phyloP scores from a whole-genome alignment of 306 rosid genomes.

The Quercus rubra region DNA sequence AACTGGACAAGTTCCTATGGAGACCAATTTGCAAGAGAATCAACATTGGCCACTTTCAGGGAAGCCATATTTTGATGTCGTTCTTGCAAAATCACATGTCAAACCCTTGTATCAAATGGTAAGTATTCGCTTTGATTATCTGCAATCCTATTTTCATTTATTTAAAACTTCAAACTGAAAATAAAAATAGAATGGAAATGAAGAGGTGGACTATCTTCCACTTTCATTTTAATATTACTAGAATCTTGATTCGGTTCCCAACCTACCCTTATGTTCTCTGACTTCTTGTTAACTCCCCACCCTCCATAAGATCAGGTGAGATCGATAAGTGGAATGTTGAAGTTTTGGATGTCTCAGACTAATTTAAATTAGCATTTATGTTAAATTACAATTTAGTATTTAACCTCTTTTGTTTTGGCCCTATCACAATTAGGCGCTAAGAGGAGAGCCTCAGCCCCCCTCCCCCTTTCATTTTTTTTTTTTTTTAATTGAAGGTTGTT shows the following conservation, averaged over 20 bases:
- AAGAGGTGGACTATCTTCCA: neutral
- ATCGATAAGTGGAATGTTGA: neutral
- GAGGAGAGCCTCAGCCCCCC: no score
- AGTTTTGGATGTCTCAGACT: neutral
- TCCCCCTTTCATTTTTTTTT: no score
- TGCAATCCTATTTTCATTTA: neutral
- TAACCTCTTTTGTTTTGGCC: no score
- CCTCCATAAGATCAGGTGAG: neutral
- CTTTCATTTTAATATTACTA: neutral
- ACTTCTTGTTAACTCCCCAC: neutral
- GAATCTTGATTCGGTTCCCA: neutral
- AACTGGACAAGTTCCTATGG: neutral
- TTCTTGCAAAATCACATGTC: slow-evolving; percentile 34
- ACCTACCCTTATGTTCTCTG: neutral
- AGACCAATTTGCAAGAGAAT: slow-evolving; percentile 21
- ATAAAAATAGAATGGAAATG: neutral
- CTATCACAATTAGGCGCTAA: no score
- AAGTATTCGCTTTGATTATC: slow-evolving; percentile 10
- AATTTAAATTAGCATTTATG: neutral
- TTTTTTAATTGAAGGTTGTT: no score
- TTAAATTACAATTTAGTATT: no score
- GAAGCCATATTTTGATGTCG: slow-evolving; percentile 24
- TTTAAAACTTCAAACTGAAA: neutral
- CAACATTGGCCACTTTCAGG: slow-evolving; percentile 50
- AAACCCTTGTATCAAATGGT: slow-evolving; percentile 32